Evolutionary conservation across 345 rosid species (phyloP).

Genomic region (Camelina neglecta): DNA sequence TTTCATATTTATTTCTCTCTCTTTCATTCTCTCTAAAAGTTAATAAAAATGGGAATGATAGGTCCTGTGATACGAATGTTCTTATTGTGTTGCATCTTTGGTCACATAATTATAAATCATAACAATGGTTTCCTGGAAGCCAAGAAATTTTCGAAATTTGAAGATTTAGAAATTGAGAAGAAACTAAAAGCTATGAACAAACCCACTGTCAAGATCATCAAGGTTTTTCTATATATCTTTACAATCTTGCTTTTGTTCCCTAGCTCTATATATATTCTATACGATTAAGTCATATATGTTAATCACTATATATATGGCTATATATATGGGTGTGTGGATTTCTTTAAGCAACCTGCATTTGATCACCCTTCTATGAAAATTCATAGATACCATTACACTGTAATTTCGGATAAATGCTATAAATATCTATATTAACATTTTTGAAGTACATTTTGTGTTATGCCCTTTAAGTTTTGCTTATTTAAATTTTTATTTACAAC

Average conservation of each 20-base stretch:
- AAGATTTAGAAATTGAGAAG: conserved; percentile 31
- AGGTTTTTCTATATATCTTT: conserved; percentile 15
- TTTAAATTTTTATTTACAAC: too few relatives aligned
- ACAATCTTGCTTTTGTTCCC: not conserved
- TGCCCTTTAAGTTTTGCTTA: too few relatives aligned
- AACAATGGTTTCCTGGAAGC: conserved; percentile 20
- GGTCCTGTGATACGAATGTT: conserved; percentile 3
- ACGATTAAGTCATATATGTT: not conserved
- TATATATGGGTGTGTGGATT: too few relatives aligned
- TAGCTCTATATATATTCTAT: not conserved
- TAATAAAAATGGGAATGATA: conserved; percentile 19
- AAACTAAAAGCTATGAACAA: conserved; percentile 26
- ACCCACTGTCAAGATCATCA: conserved; percentile 36
- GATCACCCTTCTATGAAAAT: too few relatives aligned
- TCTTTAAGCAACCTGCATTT: too few relatives aligned
- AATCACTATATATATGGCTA: too few relatives aligned
- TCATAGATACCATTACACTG: too few relatives aligned
- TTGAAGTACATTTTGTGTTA: too few relatives aligned
- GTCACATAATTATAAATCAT: not conserved
- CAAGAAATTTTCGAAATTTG: conserved; percentile 11
- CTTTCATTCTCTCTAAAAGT: not conserved
- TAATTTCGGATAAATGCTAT: too few relatives aligned
- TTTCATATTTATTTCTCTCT: not conserved
- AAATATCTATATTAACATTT: too few relatives aligned
- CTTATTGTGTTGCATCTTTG: conserved; percentile 26